A percentile compares a stretch with the other conserved stretches of the same genome.
These are phyloP conservation scores for Aspergillus hiratsukae DNA, from an alignment of 2,329 filamentous ascomycete genomes.

Conservation along the genomic window DNA sequence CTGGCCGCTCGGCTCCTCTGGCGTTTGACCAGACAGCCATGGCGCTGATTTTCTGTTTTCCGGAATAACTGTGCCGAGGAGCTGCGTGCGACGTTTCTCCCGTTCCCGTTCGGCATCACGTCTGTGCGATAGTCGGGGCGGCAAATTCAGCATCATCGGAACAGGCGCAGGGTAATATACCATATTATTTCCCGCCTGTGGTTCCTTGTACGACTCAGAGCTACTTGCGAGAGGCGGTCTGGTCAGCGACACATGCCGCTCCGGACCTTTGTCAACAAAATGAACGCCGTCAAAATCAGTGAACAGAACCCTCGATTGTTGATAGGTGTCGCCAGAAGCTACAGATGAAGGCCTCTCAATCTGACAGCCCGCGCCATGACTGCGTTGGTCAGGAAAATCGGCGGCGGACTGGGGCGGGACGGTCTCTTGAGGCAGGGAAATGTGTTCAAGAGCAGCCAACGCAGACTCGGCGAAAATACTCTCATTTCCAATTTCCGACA, in stretches of 20 bases:
- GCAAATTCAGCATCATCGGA: constrained; percentile 86
- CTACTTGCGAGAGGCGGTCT: constrained; percentile 38
- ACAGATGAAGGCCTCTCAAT: constrained; percentile 35
- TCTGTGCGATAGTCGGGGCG: constrained; percentile 75
- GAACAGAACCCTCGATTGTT: constrained; percentile 42
- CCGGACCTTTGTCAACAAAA: constrained; percentile 27
- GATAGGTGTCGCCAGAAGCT: constrained; percentile 44
- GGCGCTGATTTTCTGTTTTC: constrained; percentile 51
- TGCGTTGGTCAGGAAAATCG: constrained; percentile 14
- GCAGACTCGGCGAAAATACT: constrained; percentile 11
- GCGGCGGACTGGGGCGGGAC: constrained; percentile 2
- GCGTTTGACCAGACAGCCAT: constrained; percentile 35
- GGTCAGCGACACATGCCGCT: constrained; percentile 34
- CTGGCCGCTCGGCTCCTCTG: constrained; percentile 12
- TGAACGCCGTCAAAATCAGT: constrained; percentile 50
- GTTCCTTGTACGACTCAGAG: constrained; percentile 35
- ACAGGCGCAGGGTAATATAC: constrained; percentile 94
- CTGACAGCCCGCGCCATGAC: constrained; percentile 11
- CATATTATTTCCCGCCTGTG: constrained; percentile 68
- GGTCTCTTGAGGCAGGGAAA: constrained; percentile 12
- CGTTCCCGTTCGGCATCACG: constrained; percentile 62
- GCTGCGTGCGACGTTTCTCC: constrained; percentile 68
- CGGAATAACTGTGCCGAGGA: constrained; percentile 60
- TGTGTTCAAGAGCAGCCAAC: constrained; percentile 14
- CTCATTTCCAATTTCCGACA: constrained; percentile 39